Percentiles rank a stretch among this genome's conserved stretches.
Evolutionary conservation across 371 early-diverging fungal genomes (phyloP).

Genomic region (Mucor piriformis): DNA sequence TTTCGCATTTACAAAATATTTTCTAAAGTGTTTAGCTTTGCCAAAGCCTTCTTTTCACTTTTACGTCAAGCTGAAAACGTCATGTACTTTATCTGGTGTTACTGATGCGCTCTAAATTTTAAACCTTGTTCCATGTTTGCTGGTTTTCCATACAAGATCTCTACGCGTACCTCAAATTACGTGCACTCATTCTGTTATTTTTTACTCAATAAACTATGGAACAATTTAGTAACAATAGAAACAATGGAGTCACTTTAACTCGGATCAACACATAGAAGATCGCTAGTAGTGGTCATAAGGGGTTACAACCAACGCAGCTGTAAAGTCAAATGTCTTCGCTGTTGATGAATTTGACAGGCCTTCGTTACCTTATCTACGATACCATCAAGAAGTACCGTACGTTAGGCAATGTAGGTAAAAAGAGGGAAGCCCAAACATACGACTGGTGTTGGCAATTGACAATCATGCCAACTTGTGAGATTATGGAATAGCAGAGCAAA

Average conservation of each 20-base stretch:
- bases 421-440: constrained; percentile 28
- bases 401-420: constrained; percentile 8
- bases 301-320: constrained; percentile 6
- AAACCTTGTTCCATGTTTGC: too few species aligned
- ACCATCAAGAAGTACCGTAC: constrained; percentile 3
- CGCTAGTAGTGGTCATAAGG: background rate
- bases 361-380: constrained; percentile 11
- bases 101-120: too few species aligned
- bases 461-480: constrained; percentile 22
- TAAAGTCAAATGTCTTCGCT: background rate
- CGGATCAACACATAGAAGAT: background rate
- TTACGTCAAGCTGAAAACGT: too few species aligned
- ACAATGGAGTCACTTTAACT: constrained; percentile 2
- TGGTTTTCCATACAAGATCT: too few species aligned
- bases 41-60: too few species aligned
- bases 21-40: too few species aligned
- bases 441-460: background rate
- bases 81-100: too few species aligned
- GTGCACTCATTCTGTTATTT: too few species aligned
- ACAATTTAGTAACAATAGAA: too few species aligned
- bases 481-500: background rate
- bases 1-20: too few species aligned
- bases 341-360: constrained; percentile 4
- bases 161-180: too few species aligned
- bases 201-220: too few species aligned